Evolutionary conservation across 208 protist genomes (phyloP), one percentile per base, ranked within the genome.

Genomic region (Trypanosoma avium): DNA sequence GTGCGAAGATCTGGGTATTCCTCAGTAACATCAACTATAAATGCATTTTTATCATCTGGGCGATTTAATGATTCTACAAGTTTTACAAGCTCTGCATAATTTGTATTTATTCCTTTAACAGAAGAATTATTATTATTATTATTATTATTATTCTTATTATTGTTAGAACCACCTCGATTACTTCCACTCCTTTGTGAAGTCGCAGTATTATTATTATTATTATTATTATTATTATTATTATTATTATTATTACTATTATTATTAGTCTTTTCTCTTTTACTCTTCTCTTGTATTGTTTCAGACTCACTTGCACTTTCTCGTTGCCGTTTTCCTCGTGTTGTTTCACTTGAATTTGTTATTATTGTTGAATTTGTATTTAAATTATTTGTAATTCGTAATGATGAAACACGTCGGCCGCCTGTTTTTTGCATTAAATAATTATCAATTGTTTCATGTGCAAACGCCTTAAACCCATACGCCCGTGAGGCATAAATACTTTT

Each of bases 1-100:
- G 73, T 71, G 9, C 73, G 69, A 15, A 93, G 73, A 33, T 92
- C 78, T 1, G 90, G 90, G 56, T 90, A 96, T 32, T 69, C 78
- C 52, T 75, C 76, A 10, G 73, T 79, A 10, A 96, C 90, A 49
- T 93, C 87, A n/a, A 88, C 80, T 2, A 62, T 70, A 55, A 96
- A 96, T 46, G 85, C 85, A 15, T 72, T 76, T 30, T 67, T 71
- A 61, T 96, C 86, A 52, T 93, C 86, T 32, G 79, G 79, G 0
- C 86, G 82, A 36, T 83, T 69, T 9, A 96, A 75, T 0, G 74
- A 73, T 15, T 79, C 73, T 12, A 90, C 75, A 12, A 95, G 75
- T 21, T 70, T 74, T 22, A 78, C 71, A 6, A 90, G 19, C 21
- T 92, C 84, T 22, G 66, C 57, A 10, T 13, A 49, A 24, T 10